A percentile compares a stretch with the other conserved stretches of the same genome.
These are phyloP conservation scores for Teunomyces kruisii DNA, from an alignment of 805 yeast genomes.

Conservation along the genomic window DNA sequence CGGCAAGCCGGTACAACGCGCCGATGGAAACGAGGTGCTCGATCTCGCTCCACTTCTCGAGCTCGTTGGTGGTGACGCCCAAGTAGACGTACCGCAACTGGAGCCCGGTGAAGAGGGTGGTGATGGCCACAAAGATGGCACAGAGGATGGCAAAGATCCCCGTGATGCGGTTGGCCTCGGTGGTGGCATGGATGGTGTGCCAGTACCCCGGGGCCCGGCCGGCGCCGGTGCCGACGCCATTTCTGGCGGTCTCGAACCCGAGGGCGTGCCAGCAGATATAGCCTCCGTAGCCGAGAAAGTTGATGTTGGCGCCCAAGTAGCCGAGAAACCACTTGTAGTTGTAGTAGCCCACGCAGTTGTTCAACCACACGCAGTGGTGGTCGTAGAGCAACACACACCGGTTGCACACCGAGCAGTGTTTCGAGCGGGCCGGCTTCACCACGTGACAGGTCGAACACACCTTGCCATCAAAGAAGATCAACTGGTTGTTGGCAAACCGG, in stretches of 20 bases:
- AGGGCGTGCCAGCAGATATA: slow-evolving; percentile 16
- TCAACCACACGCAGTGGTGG: slow-evolving; percentile 67
- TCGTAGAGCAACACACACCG: slow-evolving; percentile 49
- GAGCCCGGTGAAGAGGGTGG: slow-evolving; percentile 20
- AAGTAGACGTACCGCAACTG: slow-evolving; percentile 53
- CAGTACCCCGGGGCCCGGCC: slow-evolving; percentile 14
- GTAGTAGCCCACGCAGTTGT: slow-evolving; percentile 70
- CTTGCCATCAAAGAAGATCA: slow-evolving; percentile 51
- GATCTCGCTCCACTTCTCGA: slow-evolving; percentile 67
- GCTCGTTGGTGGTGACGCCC: slow-evolving; percentile 78
- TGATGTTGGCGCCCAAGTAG: slow-evolving; percentile 52
- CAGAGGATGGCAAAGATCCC: slow-evolving; percentile 46
- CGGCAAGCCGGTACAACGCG: slow-evolving; percentile 7
- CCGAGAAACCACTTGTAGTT: slow-evolving; percentile 62
- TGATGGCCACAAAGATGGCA: slow-evolving; percentile 43
- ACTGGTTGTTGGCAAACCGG: slow-evolving; percentile 42
- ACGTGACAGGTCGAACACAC: slow-evolving; percentile 49
- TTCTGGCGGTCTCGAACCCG: not conserved
- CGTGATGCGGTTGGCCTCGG: slow-evolving; percentile 20
- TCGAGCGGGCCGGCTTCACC: slow-evolving; percentile 58
- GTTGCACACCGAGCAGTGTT: slow-evolving; percentile 64
- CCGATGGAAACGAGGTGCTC: slow-evolving; percentile 40
- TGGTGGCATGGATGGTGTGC: slow-evolving; percentile 16
- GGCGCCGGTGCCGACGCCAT: slow-evolving; percentile 1
- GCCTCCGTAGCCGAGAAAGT: slow-evolving; percentile 21